Evolutionary conservation across 306 rosid genomes (phyloP), one percentile per base, ranked within the genome.

Genomic region (Sicyos baderoa): DNA sequence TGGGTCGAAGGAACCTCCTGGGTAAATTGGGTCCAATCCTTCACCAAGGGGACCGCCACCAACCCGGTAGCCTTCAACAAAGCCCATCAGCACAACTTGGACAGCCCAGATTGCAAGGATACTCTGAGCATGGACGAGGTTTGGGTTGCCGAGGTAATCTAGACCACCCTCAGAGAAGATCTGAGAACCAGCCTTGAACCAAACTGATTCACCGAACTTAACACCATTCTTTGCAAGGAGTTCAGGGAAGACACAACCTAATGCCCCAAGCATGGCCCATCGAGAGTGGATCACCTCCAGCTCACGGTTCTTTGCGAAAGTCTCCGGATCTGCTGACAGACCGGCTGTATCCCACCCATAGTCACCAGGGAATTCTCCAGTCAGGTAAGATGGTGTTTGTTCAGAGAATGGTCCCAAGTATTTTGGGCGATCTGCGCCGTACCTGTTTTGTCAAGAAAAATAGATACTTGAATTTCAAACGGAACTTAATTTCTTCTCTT

Each of bases 301-400:
- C 86, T 88, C 96, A 21, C 97, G 91, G 90, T 89, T 91, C 77
- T 77, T 82, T 15, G 98, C 96, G 5, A 93, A 93, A 14, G 97
- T 93, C 78, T 93, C 96, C 0, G 98, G 98, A 78, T 93, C 98
- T 5, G 98, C 98, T 7, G 98, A 93, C 47, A 93, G 72, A 2
- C 98, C 98, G 10, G 97, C 97, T 6, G 98, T 93, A 81, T 93
- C 97, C 96, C 98, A 93, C 60, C 97, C 98, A 21, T 93, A 93
- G 86, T 93, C 98, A 37, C 96, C 96, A 0, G 97, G 91, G 61
- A 93, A 93, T 66, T 93, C 98, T 49, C 97, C 95, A 0, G 95
- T 89, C 75, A 91, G 69, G 89, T 89, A 91, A 53, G 96, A 87
- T 54, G 98, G 98, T 37, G 87, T 93, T 80, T 93, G 98, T 5